Base-by-base conservation (phyloP, 73 alveolate genomes). In the Loxodes magnus region DNA sequence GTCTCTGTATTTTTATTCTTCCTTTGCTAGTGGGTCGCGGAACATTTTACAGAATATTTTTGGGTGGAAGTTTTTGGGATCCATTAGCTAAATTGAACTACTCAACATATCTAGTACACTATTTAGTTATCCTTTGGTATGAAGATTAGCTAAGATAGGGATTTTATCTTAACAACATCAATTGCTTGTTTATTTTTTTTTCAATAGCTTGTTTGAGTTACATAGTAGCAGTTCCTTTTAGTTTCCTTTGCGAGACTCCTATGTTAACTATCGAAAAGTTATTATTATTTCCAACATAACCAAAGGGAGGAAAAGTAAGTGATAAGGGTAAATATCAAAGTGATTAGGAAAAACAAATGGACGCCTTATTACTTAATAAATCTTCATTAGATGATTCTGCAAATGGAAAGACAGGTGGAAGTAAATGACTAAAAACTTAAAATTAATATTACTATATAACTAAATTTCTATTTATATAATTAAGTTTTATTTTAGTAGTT, bases 1-100 rank as follows among this genome's bases (percentile, higher is more conserved):
- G 53, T n/a, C 53, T 39, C 33, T 9, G 37, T 17, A n/a, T 39
- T 39, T n/a, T 39, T 23, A n/a, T 39, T 23, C 21, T 39, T 1
- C 53, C 53, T 17, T 12, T 15, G 14, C 21, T 39, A 39, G 14
- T 39, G 21, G 53, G 53, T 10, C 33, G 21, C 21, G 14, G 14
- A 1, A 10, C 21, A 7, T 19, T 12, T 10, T 9, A 17, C 21
- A 10, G 14, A 9, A 7, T n/a, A 10, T 9, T 39, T 39, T 10
- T 39, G 7, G 14, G 14, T 15, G 10, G 51, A 21, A 36, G 27
- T 2, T 4, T 43, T 12, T 56, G 56, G 42, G 56, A 36, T 3
- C 73, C 69, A 7, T 25, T 54, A 0, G 66, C 73, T 4, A 56
- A 72, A 56, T 51, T 67, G 17, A 67, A 50, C 25, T 67, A 36